Percentiles rank a stretch among this genome's conserved stretches.
Evolutionary conservation across 176 grass and related monocot genomes (phyloP).

Genomic region (Miscanthus lutarioriparius): DNA sequence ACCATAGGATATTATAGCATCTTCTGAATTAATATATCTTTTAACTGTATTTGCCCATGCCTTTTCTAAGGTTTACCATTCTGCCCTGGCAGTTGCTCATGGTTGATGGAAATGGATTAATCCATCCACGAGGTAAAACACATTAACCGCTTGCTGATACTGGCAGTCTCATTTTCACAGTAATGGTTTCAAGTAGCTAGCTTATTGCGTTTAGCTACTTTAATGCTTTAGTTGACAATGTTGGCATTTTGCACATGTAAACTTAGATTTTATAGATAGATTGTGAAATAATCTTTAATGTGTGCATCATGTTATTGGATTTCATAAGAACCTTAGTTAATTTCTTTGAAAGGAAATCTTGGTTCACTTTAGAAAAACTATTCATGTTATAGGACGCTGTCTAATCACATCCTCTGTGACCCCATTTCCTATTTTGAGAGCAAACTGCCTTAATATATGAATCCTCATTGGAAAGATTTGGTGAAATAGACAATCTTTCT

Average conservation of each 20-base stretch:
- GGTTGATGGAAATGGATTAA: no score
- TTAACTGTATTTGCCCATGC: no score
- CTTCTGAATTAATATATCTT: no score
- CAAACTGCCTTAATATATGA: background rate
- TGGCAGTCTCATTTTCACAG: background rate
- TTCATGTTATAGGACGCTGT: background rate
- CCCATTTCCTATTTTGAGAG: background rate
- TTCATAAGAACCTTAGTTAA: background rate
- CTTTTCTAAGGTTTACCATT: no score
- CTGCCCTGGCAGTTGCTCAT: no score
- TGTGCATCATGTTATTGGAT: background rate
- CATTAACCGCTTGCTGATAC: background rate
- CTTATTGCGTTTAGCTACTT: background rate
- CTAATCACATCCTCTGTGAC: background rate
- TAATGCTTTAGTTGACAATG: background rate
- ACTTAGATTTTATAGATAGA: constrained; percentile 11
- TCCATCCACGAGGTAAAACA: no score
- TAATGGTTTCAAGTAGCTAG: background rate
- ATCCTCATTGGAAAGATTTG: background rate
- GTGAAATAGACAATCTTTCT: background rate
- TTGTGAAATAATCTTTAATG: background rate
- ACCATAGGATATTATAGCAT: no score
- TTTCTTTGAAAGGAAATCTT: background rate
- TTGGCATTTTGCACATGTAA: background rate
- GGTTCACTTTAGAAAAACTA: background rate